Conservation (phyloP, 2,329 filamentous ascomycete species). For the Neonectria hederae region DNA sequence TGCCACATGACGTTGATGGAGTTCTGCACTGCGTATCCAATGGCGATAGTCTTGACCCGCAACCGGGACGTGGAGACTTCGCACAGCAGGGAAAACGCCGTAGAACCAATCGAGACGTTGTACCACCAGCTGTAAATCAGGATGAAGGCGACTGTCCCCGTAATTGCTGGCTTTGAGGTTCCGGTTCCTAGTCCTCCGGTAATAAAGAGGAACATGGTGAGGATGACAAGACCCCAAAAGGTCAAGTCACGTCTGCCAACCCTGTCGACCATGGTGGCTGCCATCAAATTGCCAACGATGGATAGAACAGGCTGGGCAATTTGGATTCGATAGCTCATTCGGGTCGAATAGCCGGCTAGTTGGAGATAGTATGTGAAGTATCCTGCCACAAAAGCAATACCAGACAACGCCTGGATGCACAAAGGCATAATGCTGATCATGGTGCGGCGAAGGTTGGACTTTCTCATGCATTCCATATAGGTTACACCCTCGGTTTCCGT, state of each 20-base stretch:
- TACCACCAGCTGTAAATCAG: slow-evolving; percentile 29
- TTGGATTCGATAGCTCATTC: slow-evolving; percentile 14
- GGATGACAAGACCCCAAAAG: slow-evolving; percentile 24
- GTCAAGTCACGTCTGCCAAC: slow-evolving; percentile 22
- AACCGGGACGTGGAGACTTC: slow-evolving; percentile 28
- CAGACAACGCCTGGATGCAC: slow-evolving; percentile 15
- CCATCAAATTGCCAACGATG: slow-evolving; percentile 24
- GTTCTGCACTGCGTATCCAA: slow-evolving; percentile 24
- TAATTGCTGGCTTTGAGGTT: slow-evolving; percentile 9
- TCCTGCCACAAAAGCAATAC: slow-evolving; percentile 21
- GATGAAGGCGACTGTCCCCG: slow-evolving; percentile 17
- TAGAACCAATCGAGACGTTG: slow-evolving; percentile 23
- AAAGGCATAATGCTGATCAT: slow-evolving; percentile 26
- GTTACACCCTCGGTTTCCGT: slow-evolving; percentile 23
- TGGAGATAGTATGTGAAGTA: slow-evolving; percentile 31
- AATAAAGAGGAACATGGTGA: slow-evolving; percentile 23
- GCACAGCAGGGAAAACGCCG: slow-evolving; percentile 22
- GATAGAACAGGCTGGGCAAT: slow-evolving; percentile 15
- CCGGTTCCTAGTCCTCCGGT: slow-evolving; percentile 15
- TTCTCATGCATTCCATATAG: slow-evolving; percentile 28
- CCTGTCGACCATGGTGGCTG: slow-evolving; percentile 20
- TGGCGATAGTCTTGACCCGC: slow-evolving; percentile 30
- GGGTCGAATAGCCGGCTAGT: slow-evolving; percentile 13
- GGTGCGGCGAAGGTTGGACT: slow-evolving; percentile 30
- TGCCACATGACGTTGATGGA: slow-evolving; percentile 31